Evolutionary conservation across 1,284 basidiomycete species (phyloP), one percentile per base, ranked within the genome.

Genomic region (Grifola frondosa): DNA sequence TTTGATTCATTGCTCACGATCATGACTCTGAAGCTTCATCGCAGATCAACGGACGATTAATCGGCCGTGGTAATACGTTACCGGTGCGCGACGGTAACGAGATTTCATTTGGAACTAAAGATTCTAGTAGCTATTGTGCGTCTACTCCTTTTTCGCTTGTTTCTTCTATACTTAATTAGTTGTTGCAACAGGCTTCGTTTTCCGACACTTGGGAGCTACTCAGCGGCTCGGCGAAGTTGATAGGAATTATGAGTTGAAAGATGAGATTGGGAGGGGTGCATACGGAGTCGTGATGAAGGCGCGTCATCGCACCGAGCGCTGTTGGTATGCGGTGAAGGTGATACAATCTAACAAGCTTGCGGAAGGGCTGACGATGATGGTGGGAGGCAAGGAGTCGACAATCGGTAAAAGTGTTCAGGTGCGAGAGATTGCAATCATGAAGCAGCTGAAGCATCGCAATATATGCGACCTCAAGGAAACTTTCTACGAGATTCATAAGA

Each of bases 401-500:
- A 36, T 31, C 16, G 20, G 37, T 11, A 37, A 23, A 11, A 20
- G 30, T 9, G 75, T 92, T 47, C 72, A 75, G n/a, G n/a, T 11
- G 48, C 75, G 91, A 16, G 93, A 96, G 65, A 88, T 95, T 40
- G 73, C 71, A 19, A 93, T 96, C 50, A 78, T 93, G 60, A 76
- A 85, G 56, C 67, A 68, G 12, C 69, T 96, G 30, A 69, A 82
- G 42, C 92, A 96, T 57, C 79, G 77, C 5, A 89, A 93, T 57
- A 89, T 96, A 33, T 92, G 90, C 54, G 73, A 80, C 41, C 73
- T 93, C 23, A 80, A 88, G 48, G 89, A 95, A 53, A 81, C 81
- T n/a, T 95, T 88, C 57, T 71, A 74, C 40, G 70, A 78, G 41
- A 77, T 77, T 5, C 75, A 73, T 28, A 72, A 80, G 46, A 84